These are phyloP conservation scores for Paxillus involutus DNA, from an alignment of 768 basidiomycete genomes.

Conservation along the genomic window DNA sequence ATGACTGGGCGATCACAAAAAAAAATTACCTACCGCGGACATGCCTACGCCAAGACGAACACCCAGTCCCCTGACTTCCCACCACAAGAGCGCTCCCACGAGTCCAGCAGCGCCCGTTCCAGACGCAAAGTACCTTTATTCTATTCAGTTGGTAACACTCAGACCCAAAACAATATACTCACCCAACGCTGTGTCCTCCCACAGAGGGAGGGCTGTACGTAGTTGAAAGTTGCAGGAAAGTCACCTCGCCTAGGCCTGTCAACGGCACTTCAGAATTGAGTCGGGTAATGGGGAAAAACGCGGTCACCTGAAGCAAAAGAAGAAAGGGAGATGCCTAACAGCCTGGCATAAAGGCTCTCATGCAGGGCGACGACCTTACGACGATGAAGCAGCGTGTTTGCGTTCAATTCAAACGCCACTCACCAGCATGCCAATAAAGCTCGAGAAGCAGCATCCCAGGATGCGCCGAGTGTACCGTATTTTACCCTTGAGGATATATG, in stretches of 20 bases:
- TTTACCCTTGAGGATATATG: slow-evolving; percentile 83
- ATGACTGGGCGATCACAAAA: background rate
- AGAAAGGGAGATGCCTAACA: slow-evolving; percentile 80
- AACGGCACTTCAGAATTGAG: slow-evolving; percentile 3
- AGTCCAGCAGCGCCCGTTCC: slow-evolving; percentile 96
- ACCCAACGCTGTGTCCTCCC: slow-evolving; percentile 83
- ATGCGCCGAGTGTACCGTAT: slow-evolving; percentile 81
- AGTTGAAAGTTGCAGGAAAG: slow-evolving; percentile 91
- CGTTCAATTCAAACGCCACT: slow-evolving; percentile 27
- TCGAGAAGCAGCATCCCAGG: slow-evolving; percentile 70
- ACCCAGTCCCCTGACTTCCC: slow-evolving; percentile 84
- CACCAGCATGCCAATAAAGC: slow-evolving; percentile 86
- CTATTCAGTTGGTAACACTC: background rate
- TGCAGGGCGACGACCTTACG: slow-evolving; percentile 75
- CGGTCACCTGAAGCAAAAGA: slow-evolving; percentile 79
- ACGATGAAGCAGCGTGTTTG: background rate
- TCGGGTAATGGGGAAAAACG: background rate
- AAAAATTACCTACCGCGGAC: slow-evolving; percentile 58
- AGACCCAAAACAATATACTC: slow-evolving; percentile 12
- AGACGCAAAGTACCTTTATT: slow-evolving; percentile 78
- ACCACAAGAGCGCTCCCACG: slow-evolving; percentile 92
- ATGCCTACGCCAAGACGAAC: slow-evolving; percentile 82
- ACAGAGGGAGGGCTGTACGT: slow-evolving; percentile 69
- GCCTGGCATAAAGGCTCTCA: slow-evolving; percentile 59
- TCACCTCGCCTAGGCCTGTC: slow-evolving; percentile 88